Evolutionary conservation across 2,329 filamentous ascomycete species (phyloP), one percentile per base, ranked within the genome.

Genomic region (Xylaria sp.): DNA sequence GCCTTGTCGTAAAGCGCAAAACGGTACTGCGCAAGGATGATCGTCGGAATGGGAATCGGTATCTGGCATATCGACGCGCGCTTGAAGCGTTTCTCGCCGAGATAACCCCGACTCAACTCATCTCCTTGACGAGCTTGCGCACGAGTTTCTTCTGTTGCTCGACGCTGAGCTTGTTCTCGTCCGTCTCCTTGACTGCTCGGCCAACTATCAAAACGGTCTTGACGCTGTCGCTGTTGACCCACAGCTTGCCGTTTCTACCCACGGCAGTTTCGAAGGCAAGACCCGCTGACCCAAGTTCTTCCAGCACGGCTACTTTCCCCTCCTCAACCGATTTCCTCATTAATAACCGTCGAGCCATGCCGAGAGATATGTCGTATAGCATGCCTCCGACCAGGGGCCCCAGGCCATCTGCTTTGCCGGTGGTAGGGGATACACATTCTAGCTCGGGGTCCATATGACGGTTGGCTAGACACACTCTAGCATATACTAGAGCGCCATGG

Each of bases 231-330:
- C 91, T 94, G 76, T 95, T 90, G 15, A 98, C 92, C 94, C 96
- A 98, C 25, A 98, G 87, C 78, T 89, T 91, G 46, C 96, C 96
- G 79, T 99, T 99, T 76, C 93, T 89, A 20, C 96, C 96, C 9
- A 97, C 92, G 0, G 95, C 95, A 67, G 97, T 92, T 83, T 99
- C 96, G 78, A 98, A 99, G 23, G 92, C 90, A 15, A 97, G 81
- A 62, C 93, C 95, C 66, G 90, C 90, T 3, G 77, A 79, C 3
- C 91, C 94, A 15, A 98, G 82, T 76, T 93, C 92, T 70, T 97
- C 93, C 65, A 98, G 80, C 30, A 97, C 86, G 3, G 89, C 87
- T 8, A 97, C 80, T 25, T 87, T 87, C 18, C 90, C 91, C 60
- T 87, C 84, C 60, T 88, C 85, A 15, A 83, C 84, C 48, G 86